These are phyloP conservation scores for Papilionanthe hybrid DNA, from an alignment of 116 monocot species.

Conservation along the genomic window DNA sequence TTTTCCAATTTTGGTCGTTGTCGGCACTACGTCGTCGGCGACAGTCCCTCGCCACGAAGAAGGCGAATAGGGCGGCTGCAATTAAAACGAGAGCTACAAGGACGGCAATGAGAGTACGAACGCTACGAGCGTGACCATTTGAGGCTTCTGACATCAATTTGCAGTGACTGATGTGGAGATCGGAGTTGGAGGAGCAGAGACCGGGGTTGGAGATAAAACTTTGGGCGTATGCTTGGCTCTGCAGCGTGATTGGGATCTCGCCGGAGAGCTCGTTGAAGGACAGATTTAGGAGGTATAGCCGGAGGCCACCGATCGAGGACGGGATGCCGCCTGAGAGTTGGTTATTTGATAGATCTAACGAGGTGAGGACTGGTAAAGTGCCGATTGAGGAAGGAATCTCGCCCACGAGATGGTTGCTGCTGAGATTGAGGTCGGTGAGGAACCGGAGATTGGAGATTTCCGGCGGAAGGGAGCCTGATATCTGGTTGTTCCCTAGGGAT, in stretches of 20 bases:
- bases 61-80: slow-evolving; percentile 3
- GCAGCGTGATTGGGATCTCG: slow-evolving; percentile 39
- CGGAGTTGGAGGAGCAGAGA: slow-evolving; percentile 39
- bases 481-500: slow-evolving; percentile 37
- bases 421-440: slow-evolving; percentile 49
- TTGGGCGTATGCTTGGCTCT: slow-evolving; percentile 32
- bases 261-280: slow-evolving; percentile 72
- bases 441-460: slow-evolving; percentile 18
- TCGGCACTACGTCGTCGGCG: slow-evolving; percentile 14
- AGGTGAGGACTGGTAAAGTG: slow-evolving; percentile 42
- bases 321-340: slow-evolving; percentile 56
- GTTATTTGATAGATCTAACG: slow-evolving; percentile 72
- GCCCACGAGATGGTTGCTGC: slow-evolving; percentile 48
- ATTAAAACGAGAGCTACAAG: slow-evolving; percentile 32
- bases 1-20: slow-evolving; percentile 36
- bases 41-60: slow-evolving; percentile 24
- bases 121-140: slow-evolving; percentile 6
- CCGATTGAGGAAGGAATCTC: slow-evolving; percentile 55
- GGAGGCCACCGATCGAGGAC: slow-evolving; percentile 19
- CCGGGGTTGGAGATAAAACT: slow-evolving; percentile 69
- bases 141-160: slow-evolving; percentile 4
- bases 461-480: slow-evolving; percentile 56
- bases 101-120: slow-evolving; percentile 27
- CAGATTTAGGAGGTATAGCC: slow-evolving; percentile 52
- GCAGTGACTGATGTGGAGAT: slow-evolving; percentile 29